Evolutionary conservation across 2,329 filamentous ascomycete species (phyloP), one percentile per base, ranked within the genome.

Genomic region (Cryphonectria radicalis): DNA sequence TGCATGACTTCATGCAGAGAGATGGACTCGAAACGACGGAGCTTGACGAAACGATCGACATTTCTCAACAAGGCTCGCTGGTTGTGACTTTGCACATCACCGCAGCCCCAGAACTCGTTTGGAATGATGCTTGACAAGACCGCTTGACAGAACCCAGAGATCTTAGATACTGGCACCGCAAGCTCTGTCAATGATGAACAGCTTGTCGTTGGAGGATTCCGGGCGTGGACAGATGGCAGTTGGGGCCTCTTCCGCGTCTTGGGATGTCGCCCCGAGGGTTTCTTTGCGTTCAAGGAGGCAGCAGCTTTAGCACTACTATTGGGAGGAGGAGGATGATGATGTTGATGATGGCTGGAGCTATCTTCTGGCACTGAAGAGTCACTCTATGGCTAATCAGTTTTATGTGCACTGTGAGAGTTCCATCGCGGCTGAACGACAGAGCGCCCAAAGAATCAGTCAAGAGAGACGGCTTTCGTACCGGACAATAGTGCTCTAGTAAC

Each of bases 71-170:
- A 80, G 0, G 82, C 77, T 0, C 79, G 78, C 73, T 88, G 86
- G 82, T 98, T 98, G 66, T 88, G 82, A 6, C 74, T 69, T 50
- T 86, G 86, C 0, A 81, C 80, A 1, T 85, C 78, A 1, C 86
- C 88, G 25, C 78, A 75, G 0, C 95, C 94, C 90, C 93, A 97
- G 70, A 97, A 91, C 3, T 84, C 87, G 60, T 85, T 83, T 0
- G 95, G 95, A 40, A 99, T 87, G 22, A 98, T 82, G 71, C 88
- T 92, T 28, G 83, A 84, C 42, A 98, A 78, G 0, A 91, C 90
- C 3, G 93, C 92, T 77, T 92, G 92, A 79, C 94, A 97, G 77
- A 97, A 98, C 0, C 93, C 91, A 4, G 95, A 97, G 2, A 98
- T 92, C 64, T 89, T 86, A 0, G 89, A 82, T 3, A 83, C 74